Evolutionary conservation across 2,329 filamentous ascomycete genomes (phyloP), one percentile per base, ranked within the genome.

Genomic region (Colletotrichum sp.): DNA sequence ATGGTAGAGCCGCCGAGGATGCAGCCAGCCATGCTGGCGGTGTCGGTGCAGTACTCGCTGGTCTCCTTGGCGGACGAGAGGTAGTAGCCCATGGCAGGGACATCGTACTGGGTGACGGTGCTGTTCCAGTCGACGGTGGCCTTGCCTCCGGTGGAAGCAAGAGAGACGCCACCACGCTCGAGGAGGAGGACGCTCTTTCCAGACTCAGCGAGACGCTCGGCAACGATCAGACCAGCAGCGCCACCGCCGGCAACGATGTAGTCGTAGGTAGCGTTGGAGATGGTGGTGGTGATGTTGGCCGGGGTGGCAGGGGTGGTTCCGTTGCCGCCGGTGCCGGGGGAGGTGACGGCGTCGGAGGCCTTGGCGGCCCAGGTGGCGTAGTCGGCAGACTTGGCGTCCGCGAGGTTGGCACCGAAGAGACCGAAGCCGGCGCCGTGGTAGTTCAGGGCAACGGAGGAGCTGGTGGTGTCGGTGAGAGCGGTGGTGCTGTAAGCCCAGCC

Each of bases 1-100:
- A 77, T 78, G 9, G 80, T 82, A 4, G 81, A 81, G 24, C 82
- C 82, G 32, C 82, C 82, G 13, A 84, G 81, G 16, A 84, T 78
- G 69, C 82, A 84, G n/a, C 80, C 82, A 62, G 81, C 81, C 26
- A 77, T 75, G 10, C 71, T 74, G 49, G 81, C 78, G 7, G 80
- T 80, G 75, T 84, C 82, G 39, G 74, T 79, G 77, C 82, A 84
- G 64, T 76, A 76, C 60, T 79, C 78, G 39, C 30, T 77, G 52
- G 76, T 76, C 34, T 77, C 62, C 57, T 75, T 73, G 49, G 70
- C 68, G 8, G 72, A 60, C 0, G 72, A 71, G 30, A 79, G 63
- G 60, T 72, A 74, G 68, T 78, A 72, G 8, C 76, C 78, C 64
- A 80, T 74, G 52, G 69, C 79, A 2, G 80, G 80, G 24, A 81